Base-by-base conservation (phyloP, 305 asterid genomes). In the Striga hermonthica region DNA sequence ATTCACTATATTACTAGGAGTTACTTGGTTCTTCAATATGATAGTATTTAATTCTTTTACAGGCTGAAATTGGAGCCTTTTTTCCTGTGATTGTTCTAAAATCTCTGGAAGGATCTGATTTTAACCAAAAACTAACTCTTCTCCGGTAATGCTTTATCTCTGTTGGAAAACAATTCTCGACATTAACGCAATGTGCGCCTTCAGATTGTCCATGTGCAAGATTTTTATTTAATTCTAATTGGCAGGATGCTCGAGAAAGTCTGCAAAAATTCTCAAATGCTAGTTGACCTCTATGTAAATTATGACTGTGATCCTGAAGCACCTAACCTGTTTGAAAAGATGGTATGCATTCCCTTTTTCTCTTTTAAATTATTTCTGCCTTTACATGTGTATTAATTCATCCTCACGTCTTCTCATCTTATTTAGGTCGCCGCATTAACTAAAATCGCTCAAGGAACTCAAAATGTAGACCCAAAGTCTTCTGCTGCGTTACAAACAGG, bases 221-320 rank as follows among this genome's bases (percentile, higher is more conserved):
- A 34, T 6, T 9, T 4, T 9, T 53, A 15, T 59, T 57, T 43
- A 31, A 57, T 36, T 35, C 40, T 49, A 43, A 70, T 68, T 81
- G 70, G 70, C 91, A 94, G 99, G 89, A 85, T 85, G 88, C 78
- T 94, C 75, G 99, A 94, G 86, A 94, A 85, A 77, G 84, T 81
- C 60, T 86, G 95, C 86, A 91, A 83, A 85, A 92, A 87, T 76
- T 84, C 99, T 68, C 97, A 94, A 82, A 76, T 83, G 95, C 93
- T 91, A 74, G 88, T 94, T 54, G 98, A 91, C 80, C 84, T 94
- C 61, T 94, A 84, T 67, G 79, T 94, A 79, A 94, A 94, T 77
- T 94, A 89, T 79, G 99, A 94, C 74, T 94, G 99, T 82, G 99
- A 89, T 83, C 90, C 76, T 75, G 86, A 89, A 70, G 95, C 96